Base-by-base conservation (phyloP, 1,139 yeast genomes). In the Eremothecium gossypii region DNA sequence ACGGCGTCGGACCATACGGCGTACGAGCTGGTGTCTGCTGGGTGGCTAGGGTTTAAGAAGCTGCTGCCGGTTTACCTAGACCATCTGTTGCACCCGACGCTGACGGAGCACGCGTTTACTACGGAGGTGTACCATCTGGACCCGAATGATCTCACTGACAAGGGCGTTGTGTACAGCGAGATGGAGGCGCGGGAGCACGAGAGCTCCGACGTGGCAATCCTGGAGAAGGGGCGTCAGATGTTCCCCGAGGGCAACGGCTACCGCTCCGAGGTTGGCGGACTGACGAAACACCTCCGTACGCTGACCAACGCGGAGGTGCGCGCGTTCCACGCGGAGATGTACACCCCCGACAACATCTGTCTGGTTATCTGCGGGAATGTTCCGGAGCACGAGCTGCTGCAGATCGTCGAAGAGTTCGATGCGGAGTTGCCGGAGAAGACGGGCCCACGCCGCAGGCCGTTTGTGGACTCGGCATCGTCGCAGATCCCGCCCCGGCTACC, bases 71-170 rank as follows among this genome's bases (percentile, higher is more conserved):
- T 87, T 1, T 93, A 91, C 58, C 67, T 93, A 52, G 97, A 93
- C 56, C 98, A 91, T 59, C 65, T 93, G 32, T 63, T 89, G 41
- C 64, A 79, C 52, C 97, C 99, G 1, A 85, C 95, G 0, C 66
- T 93, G 45, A 83, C 95, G 0, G 95, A 87, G 55, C 85, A 79
- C 43, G 95, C 95, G 0, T 91, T 95, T 55, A 67, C 83, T 43
- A 91, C 98, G 1, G 99, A 93, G 57, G 98, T 93, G 6, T 86
- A 86, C 60, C 97, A 93, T 60, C 74, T 91, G 42, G 97, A 91
- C 57, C 96, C 95, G 1, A 72, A 77, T 11, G 96, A 86, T 23
- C 44, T 58, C 28, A 79, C 82, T 49, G 98, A 93, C 55, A 86
- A 86, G 58, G 99, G 99, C 49, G 98, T 93, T 32, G 98, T 93